Base-by-base conservation (phyloP, 1,139 yeast genomes). In the Suhomyces anneliseae region DNA sequence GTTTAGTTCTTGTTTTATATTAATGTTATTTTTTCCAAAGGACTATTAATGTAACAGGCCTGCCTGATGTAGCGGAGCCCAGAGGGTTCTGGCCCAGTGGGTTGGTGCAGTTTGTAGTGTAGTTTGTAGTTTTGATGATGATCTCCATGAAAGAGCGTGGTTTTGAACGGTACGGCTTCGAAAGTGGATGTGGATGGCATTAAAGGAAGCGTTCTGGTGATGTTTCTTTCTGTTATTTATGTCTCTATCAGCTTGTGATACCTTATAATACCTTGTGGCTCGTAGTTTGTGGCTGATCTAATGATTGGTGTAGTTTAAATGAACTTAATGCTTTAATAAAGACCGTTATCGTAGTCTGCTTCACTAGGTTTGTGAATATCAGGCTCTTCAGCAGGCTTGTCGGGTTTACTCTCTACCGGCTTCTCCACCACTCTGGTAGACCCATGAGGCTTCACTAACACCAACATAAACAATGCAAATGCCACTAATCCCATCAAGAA, bases 401-500 rank as follows among this genome's bases (percentile, higher is more conserved):
- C 52, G 4, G 50, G 47, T 11, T 40, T 32, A 19, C 36, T 27
- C 3, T 37, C 42, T 14, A 40, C 27, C 11, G 42, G 46, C 31
- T 15, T 31, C 6, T 34, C 34, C 0, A 51, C 50, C 8, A 59
- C 56, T 12, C 58, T 66, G 4, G 69, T 63, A 5, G 57, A 45
- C 1, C 62, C 59, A 41, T 58, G 62, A 1, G 97, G 97, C 57
- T 82, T 85, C 43, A 89, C 76, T 54, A 90, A 68, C 11, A 92
- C 81, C 9, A 90, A 65, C 56, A 92, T 77, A 46, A 92, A 73
- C 46, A 90, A 70, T 4, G 88, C 87, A 47, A 90, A 70, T 29
- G 89, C 95, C 34, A 90, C 65, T 48, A 93, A 72, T 12, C 82
- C 69, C 51, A 93, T 68, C 41, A 93, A 74, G 44, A 93, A 74